Evolutionary conservation across 306 rosid genomes (phyloP).

Genomic region (Elaeagnus macrophylla): DNA sequence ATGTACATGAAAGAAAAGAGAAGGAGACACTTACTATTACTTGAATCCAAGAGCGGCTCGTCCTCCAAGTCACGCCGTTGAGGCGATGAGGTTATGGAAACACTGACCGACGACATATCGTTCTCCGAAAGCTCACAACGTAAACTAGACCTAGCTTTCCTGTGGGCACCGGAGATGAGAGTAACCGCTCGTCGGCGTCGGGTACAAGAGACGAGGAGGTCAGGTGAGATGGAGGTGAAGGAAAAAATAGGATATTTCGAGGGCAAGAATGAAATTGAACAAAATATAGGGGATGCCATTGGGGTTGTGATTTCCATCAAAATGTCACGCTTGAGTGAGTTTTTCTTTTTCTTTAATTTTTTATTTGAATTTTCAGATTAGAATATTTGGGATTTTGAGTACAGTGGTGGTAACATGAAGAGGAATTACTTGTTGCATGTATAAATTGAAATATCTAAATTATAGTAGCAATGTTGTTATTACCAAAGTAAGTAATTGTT

Average conservation of each 20-base stretch:
- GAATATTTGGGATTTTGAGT: too few relatives aligned
- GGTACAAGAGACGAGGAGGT: slow-evolving; percentile 4
- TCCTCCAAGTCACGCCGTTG: slow-evolving; percentile 27
- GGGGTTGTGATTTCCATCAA: neutral
- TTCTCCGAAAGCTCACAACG: slow-evolving; percentile 24
- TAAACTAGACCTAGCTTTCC: slow-evolving; percentile 26
- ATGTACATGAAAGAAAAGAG: neutral
- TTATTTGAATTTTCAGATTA: too few relatives aligned
- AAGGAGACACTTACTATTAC: slow-evolving; percentile 25
- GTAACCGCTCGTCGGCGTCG: slow-evolving; percentile 13
- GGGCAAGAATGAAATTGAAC: slow-evolving; percentile 45
- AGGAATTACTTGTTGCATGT: too few relatives aligned
- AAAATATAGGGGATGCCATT: slow-evolving; percentile 25
- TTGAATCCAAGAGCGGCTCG: slow-evolving; percentile 35
- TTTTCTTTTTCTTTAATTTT: too few relatives aligned
- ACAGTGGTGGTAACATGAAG: too few relatives aligned
- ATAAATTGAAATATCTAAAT: too few relatives aligned
- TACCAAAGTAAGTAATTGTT: too few relatives aligned
- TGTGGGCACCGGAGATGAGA: slow-evolving; percentile 12
- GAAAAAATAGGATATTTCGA: slow-evolving; percentile 18
- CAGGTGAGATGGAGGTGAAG: slow-evolving; percentile 10
- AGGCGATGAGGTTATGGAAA: slow-evolving; percentile 38
- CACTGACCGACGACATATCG: slow-evolving; percentile 44
- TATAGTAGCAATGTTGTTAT: too few relatives aligned
- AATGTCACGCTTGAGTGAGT: too few relatives aligned